phyloP scores from a whole-genome alignment of 1,139 yeast genomes.

The Kurtzmaniella quercitrusa region DNA sequence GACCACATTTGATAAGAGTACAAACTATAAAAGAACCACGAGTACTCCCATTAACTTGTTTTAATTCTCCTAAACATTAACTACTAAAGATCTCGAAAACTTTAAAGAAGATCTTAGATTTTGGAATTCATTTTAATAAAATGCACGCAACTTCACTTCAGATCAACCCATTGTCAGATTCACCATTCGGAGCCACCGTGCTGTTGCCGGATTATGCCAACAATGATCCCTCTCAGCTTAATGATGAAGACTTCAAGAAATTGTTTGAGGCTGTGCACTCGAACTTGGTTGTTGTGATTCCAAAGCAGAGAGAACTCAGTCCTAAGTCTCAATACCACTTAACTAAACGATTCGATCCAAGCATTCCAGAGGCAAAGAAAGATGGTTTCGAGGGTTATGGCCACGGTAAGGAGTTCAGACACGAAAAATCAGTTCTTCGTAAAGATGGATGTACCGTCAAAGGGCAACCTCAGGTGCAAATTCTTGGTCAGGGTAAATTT shows the following conservation, averaged over 20 bases:
- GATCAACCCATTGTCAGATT: conserved; percentile 46
- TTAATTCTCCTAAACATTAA: too few relatives aligned
- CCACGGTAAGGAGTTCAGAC: conserved; percentile 81
- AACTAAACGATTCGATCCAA: conserved; percentile 74
- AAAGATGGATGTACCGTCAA: conserved; percentile 81
- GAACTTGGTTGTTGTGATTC: conserved; percentile 69
- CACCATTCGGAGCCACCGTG: conserved; percentile 67
- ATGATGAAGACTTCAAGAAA: conserved; percentile 58
- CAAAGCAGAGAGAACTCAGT: conserved; percentile 58
- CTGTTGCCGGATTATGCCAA: conserved; percentile 61
- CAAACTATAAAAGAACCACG: neutral
- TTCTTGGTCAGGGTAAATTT: conserved; percentile 77
- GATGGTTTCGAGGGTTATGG: conserved; percentile 60
- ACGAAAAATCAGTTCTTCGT: conserved; percentile 67
- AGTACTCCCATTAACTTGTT: too few relatives aligned
- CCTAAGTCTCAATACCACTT: conserved; percentile 73
- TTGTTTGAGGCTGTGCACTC: conserved; percentile 63
- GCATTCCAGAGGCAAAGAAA: conserved; percentile 50
- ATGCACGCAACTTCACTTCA: conserved; percentile 22
- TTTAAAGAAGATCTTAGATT: too few relatives aligned
- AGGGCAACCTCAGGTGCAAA: conserved; percentile 82
- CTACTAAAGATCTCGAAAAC: neutral
- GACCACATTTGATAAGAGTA: neutral
- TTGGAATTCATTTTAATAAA: too few relatives aligned
- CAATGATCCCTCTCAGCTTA: conserved; percentile 68